Evolutionary conservation across 257 asterid species (phyloP).

Genomic region (Przewalskia tangutica): DNA sequence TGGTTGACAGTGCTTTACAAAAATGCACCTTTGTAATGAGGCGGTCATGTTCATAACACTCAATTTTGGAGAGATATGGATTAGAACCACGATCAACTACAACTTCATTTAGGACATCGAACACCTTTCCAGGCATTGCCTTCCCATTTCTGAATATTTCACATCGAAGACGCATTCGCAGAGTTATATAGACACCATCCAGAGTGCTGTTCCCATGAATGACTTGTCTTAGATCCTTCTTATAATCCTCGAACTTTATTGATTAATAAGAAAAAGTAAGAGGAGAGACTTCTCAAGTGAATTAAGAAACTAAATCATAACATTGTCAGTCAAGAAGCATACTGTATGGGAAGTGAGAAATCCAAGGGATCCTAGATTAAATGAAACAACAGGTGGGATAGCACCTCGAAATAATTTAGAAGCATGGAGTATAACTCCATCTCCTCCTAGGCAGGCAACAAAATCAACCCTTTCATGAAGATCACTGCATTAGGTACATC

Average conservation of each 20-base stretch:
- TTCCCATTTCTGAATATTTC: conserved; percentile 87
- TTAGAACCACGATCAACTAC: conserved; percentile 98
- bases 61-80: conserved; percentile 95
- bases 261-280: conserved; percentile 7
- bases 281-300: conserved; percentile 2
- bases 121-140: conserved; percentile 85
- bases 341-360: conserved; percentile 94
- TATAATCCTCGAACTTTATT: conserved; percentile 66
- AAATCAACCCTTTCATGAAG: conserved; percentile 97
- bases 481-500: conserved; percentile 45
- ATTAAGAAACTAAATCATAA: not conserved
- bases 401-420: conserved; percentile 91
- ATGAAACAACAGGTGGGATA: conserved; percentile 97
- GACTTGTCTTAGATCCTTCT: conserved; percentile 76
- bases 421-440: conserved; percentile 97
- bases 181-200: conserved; percentile 90
- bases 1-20: not conserved
- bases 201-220: conserved; percentile 71
- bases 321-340: conserved; percentile 23
- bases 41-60: conserved; percentile 93
- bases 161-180: conserved; percentile 94
- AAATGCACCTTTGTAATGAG: conserved; percentile 86
- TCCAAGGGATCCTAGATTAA: conserved; percentile 98
- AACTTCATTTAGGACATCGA: conserved; percentile 86
- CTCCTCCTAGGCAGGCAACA: conserved; percentile 98